Evolutionary conservation across 2,329 filamentous ascomycete genomes (phyloP).

Genomic region (Arthrinium phaeospermum): DNA sequence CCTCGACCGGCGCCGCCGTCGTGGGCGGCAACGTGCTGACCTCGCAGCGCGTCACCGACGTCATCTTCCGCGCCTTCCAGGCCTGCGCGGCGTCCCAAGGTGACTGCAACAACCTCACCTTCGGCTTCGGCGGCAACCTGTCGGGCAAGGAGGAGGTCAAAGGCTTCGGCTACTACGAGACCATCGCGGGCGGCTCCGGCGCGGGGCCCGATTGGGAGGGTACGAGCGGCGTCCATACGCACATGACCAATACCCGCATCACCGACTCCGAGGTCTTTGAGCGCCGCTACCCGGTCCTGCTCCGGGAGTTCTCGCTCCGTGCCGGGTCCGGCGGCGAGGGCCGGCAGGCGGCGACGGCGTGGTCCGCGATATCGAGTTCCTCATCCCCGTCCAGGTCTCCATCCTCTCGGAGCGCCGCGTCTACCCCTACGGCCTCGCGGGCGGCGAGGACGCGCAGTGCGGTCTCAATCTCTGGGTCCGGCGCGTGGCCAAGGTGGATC

Average conservation of each 20-base stretch:
- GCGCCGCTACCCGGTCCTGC: slow-evolving; percentile 72
- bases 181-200: slow-evolving; percentile 75
- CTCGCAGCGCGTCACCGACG: slow-evolving; percentile 76
- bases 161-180: slow-evolving; percentile 82
- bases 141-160: slow-evolving; percentile 59
- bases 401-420: slow-evolving; percentile 77
- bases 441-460: slow-evolving; percentile 78
- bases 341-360: slow-evolving; percentile 74
- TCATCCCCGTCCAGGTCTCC: slow-evolving; percentile 72
- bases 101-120: slow-evolving; percentile 80
- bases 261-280: slow-evolving; percentile 78
- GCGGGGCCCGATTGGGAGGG: slow-evolving; percentile 73
- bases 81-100: slow-evolving; percentile 77
- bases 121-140: slow-evolving; percentile 73
- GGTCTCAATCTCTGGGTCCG: slow-evolving; percentile 90
- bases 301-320: slow-evolving; percentile 69
- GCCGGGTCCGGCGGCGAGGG: slow-evolving; percentile 64
- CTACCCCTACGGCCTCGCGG: slow-evolving; percentile 81
- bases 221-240: slow-evolving; percentile 71
- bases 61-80: slow-evolving; percentile 76
- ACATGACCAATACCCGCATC: slow-evolving; percentile 82
- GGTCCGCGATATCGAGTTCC: slow-evolving; percentile 74
- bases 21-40: slow-evolving; percentile 81
- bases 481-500: slow-evolving; percentile 65
- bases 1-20: slow-evolving; percentile 74